Evolutionary conservation across 1,139 yeast genomes (phyloP), one percentile per base, ranked within the genome.

Genomic region (Wickerhamomyces sp.): DNA sequence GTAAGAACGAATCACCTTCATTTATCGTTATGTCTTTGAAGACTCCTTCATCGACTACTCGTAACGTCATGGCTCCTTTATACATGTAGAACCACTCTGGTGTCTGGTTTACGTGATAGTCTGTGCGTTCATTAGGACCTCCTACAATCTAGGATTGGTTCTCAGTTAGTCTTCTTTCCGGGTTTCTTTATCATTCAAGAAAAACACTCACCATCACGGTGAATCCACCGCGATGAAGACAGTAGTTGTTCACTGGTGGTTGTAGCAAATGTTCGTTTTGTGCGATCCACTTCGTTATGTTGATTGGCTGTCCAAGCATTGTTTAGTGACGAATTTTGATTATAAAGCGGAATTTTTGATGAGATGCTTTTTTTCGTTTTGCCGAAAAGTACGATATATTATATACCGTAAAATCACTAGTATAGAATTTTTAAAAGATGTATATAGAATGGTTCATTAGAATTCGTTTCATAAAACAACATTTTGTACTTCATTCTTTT

Each of bases 61-160:
- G 78, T 44, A 89, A 68, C 21, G 85, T 73, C 95, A 89, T 88
- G 23, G 70, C 66, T 2, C 96, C 96, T 58, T 86, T 85, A 55
- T 82, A 72, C 67, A 83, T 93, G 58, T 83, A 80, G 58, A 89
- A 89, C 73, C 88, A 89, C 53, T 88, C 96, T 1, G 96, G 96
- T 0, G 96, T 89, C 51, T 86, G 94, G 54, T 89, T 89, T 36
- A 89, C 75, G 55, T 89, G 97, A 58, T 86, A 89, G 55, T 89
- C 96, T 0, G 95, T 87, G 41, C 96, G 70, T 52, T 81, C 94
- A 57, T 89, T 89, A 2, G 96, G 96, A 0, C 96, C 97, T 7
- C 96, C 96, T 3, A 89, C 95, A 33, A 77, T 69, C 64, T 59
- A 8, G 7, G 10, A 19, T 8, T 19, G 9, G 10, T 7, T 19